Evolutionary conservation across 2,329 filamentous ascomycete genomes (phyloP), one percentile per base, ranked within the genome.

Genomic region (Aspergillus jensenii): DNA sequence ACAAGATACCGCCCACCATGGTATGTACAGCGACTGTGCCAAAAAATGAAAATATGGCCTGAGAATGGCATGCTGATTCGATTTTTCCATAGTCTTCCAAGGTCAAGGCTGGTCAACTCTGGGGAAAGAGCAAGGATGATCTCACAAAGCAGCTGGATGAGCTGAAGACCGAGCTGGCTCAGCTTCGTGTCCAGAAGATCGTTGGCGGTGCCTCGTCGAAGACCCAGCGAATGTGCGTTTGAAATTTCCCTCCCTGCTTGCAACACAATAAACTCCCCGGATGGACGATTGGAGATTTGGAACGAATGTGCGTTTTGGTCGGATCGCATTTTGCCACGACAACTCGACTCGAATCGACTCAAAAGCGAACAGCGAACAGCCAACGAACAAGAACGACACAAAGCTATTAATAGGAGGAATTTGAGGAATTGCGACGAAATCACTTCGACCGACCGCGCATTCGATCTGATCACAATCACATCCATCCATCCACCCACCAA

Each of bases 71-170:
- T 62, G 59, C 67, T 71, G 65, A 71, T 62, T 62, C 55, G 59
- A 12, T 56, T 63, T 58, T 61, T 61, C 55, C 67, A 52, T 71
- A 86, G 83, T 87, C 85, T 79, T 81, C 80, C 72, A 87, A 87
- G 87, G 91, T 99, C 83, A 98, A 97, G 90, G 88, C 93, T 81
- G 87, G 87, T 83, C 87, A 90, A 84, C 91, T 99, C 82, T 98
- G 95, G 95, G 88, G 87, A 84, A 99, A 99, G 91, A 93, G 87
- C 89, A 98, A 98, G 89, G 91, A 96, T 78, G 96, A 99, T 76
- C 87, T 99, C 81, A 87, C 87, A 78, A 96, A 95, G 87, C 92
- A 96, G 82, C 88, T 97, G 77, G 88, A 87, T 74, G 92, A 96
- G 82, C 85, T 96, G 79, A 96, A 97, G 90, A 87, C 89, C 67